Conservation (phyloP, 257 asterid genomes). For the Catharanthus roseus region DNA sequence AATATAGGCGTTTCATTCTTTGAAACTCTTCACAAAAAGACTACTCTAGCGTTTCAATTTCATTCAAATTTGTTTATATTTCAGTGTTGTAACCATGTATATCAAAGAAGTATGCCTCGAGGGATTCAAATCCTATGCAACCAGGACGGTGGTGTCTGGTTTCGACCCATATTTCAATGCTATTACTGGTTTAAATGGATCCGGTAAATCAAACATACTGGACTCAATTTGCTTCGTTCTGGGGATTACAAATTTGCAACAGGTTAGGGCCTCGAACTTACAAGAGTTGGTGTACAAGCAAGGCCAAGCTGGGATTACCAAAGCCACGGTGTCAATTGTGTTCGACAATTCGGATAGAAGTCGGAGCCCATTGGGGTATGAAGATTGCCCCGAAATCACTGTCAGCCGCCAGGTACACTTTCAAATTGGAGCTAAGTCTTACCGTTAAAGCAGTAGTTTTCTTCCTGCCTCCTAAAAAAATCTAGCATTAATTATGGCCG, state of each 20-base stretch:
- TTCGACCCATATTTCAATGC: constrained; percentile 95
- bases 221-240: constrained; percentile 95
- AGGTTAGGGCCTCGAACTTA: constrained; percentile 95
- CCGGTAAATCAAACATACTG: constrained; percentile 95
- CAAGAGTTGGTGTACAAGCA: constrained; percentile 99
- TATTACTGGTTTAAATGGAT: constrained; percentile 89
- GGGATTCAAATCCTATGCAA: constrained; percentile 96
- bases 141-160: constrained; percentile 85
- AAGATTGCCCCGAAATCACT: constrained; percentile 84
- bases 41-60: not conserved
- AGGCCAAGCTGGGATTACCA: constrained; percentile 99
- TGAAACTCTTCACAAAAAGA: not conserved
- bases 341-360: constrained; percentile 79
- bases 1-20: not conserved
- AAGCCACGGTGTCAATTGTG: constrained; percentile 90
- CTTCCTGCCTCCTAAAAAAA: not conserved
- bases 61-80: not conserved
- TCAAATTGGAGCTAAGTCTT: not conserved
- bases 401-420: constrained; percentile 90
- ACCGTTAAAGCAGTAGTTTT: not conserved
- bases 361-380: constrained; percentile 92
- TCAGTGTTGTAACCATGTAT: constrained; percentile 35
- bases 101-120: constrained; percentile 87
- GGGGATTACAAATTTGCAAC: constrained; percentile 96
- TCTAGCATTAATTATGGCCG: not conserved